Conservation (phyloP, 306 rosid genomes). For the Ceratonia siliqua region DNA sequence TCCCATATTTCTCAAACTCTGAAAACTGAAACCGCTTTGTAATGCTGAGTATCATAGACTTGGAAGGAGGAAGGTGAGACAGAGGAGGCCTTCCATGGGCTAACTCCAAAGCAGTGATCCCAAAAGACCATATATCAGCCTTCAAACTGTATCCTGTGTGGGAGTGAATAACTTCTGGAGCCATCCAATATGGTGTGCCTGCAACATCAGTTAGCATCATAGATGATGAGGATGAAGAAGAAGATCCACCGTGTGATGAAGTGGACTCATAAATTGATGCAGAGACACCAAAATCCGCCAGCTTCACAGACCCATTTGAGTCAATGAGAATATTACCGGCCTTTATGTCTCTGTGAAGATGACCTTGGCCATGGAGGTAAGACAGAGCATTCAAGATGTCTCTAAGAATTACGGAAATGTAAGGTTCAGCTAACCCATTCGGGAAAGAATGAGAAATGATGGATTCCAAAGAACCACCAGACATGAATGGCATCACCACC, state of each 20-base stretch:
- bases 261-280: slow-evolving; percentile 53
- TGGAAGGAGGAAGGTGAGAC: slow-evolving; percentile 63
- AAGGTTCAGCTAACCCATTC: slow-evolving; percentile 48
- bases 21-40: slow-evolving; percentile 59
- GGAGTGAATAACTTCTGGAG: slow-evolving; percentile 69
- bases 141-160: slow-evolving; percentile 59
- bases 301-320: slow-evolving; percentile 50
- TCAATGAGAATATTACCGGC: slow-evolving; percentile 67
- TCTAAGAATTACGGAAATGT: slow-evolving; percentile 54
- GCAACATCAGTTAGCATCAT: slow-evolving; percentile 48
- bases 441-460: slow-evolving; percentile 56
- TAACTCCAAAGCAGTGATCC: slow-evolving; percentile 65
- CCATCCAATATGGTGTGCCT: slow-evolving; percentile 74
- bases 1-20: slow-evolving; percentile 42
- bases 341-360: slow-evolving; percentile 67
- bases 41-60: slow-evolving; percentile 54
- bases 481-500: slow-evolving; percentile 83
- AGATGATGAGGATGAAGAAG: slow-evolving; percentile 39
- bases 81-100: slow-evolving; percentile 74
- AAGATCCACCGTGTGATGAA: neutral
- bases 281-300: slow-evolving; percentile 59
- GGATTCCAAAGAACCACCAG: slow-evolving; percentile 62
- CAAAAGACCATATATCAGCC: slow-evolving; percentile 74
- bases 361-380: slow-evolving; percentile 72
- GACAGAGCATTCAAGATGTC: slow-evolving; percentile 52